phyloP scores from a whole-genome alignment of 2,329 filamentous ascomycete species.

The Xylariomycetidae sp. region DNA sequence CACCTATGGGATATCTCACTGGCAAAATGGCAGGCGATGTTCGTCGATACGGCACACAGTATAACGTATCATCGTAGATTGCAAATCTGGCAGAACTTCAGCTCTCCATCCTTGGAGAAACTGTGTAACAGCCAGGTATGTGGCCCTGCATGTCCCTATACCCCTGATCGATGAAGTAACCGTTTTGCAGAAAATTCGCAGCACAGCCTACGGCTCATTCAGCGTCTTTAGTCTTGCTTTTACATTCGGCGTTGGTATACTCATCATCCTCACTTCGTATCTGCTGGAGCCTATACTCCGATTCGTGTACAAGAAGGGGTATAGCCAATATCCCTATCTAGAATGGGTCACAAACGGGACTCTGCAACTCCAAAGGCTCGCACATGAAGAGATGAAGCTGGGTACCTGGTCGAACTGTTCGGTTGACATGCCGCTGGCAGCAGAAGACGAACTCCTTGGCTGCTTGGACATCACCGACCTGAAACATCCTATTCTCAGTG shows the following conservation, averaged over 20 bases:
- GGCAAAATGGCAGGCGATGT: conserved; percentile 1
- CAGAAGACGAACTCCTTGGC: neutral
- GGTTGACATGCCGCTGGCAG: conserved; percentile 2
- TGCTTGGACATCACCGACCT: neutral
- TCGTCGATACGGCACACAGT: conserved; percentile 2
- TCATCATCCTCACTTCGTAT: conserved; percentile 14
- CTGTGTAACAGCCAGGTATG: conserved; percentile 6
- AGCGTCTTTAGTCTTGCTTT: conserved; percentile 23
- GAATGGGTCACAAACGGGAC: conserved; percentile 21
- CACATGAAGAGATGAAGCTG: conserved; percentile 16
- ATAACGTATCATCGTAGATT: too few relatives aligned
- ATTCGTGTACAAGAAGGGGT: conserved; percentile 7
- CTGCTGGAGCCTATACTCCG: conserved; percentile 8
- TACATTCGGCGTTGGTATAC: conserved; percentile 13
- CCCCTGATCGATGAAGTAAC: conserved; percentile 1
- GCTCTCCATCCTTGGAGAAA: neutral
- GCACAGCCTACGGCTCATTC: conserved; percentile 17
- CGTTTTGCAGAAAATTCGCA: conserved; percentile 19
- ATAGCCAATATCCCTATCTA: conserved; percentile 13
- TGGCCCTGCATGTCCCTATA: neutral
- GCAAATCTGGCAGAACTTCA: too few relatives aligned
- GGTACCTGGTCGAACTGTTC: conserved; percentile 11
- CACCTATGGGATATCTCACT: conserved; percentile 1
- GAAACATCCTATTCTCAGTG: neutral
- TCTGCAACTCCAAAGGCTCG: conserved; percentile 22